Conservation (phyloP, 2,329 filamentous ascomycete species). For the Penicillium digitatum region DNA sequence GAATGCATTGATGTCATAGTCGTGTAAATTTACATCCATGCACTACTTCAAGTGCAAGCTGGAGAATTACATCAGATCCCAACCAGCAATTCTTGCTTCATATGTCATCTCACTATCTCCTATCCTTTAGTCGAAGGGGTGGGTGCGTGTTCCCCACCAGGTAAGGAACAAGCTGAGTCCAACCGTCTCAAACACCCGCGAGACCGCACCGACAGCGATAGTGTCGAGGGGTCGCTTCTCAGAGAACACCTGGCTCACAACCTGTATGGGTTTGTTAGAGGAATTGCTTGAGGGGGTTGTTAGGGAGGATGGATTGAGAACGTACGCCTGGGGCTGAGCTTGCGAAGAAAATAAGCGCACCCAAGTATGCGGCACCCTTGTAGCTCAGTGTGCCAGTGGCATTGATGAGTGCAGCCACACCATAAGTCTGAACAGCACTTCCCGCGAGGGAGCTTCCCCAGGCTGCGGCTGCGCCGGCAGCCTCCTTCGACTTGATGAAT, state of each 20-base stretch:
- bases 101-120: neutral
- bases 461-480: slow-evolving; percentile 76
- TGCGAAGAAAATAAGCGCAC: slow-evolving; percentile 84
- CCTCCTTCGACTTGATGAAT: slow-evolving; percentile 91
- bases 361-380: slow-evolving; percentile 94
- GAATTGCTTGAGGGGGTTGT: neutral
- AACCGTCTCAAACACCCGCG: slow-evolving; percentile 87
- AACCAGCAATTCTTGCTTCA: slow-evolving; percentile 10
- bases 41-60: neutral
- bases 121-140: slow-evolving; percentile 71
- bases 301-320: slow-evolving; percentile 22
- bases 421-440: slow-evolving; percentile 83
- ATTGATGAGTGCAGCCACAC: slow-evolving; percentile 86
- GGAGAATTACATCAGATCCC: neutral
- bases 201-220: slow-evolving; percentile 76
- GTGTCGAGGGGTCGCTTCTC: slow-evolving; percentile 92
- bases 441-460: slow-evolving; percentile 89
- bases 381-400: slow-evolving; percentile 92
- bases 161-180: slow-evolving; percentile 88
- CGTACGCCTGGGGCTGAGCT: slow-evolving; percentile 80
- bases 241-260: slow-evolving; percentile 78
- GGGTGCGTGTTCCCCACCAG: slow-evolving; percentile 96
- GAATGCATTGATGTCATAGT: slow-evolving; percentile 1
- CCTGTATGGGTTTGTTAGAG: slow-evolving; percentile 48
- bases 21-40: slow-evolving; percentile 7